Evolutionary conservation across 306 rosid species (phyloP), one percentile per base, ranked within the genome.

Genomic region (Vicia faba): DNA sequence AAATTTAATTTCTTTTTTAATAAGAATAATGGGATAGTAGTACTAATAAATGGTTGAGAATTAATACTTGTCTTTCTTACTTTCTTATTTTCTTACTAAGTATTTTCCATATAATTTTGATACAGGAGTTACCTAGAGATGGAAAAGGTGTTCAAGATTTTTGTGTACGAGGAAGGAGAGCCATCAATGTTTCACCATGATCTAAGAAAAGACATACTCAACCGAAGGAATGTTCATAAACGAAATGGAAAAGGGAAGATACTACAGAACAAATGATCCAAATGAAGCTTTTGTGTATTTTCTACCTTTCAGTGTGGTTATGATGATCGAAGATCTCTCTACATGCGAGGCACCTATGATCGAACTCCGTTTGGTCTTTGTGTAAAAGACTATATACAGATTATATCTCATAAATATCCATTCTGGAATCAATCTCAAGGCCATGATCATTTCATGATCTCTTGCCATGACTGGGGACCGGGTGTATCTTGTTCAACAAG

Each of bases 391-490:
- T 84, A 86, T 51, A 53, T 79, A n/a, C 62, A 66, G 0, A 38
- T 75, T 20, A 69, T 86, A 28, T 43, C 85, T 20, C 31, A 56
- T 5, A 86, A 61, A 49, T 41, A 86, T 67, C 85, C 82, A 7
- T 86, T 79, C 18, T 84, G 92, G 92, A 86, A 86, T 55, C 66
- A 78, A 43, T 82, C 82, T 46, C 66, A 63, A 5, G 89, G 92
- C 39, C 40, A 74, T 62, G 89, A 86, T 57, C 92, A 84, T 67
- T 80, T 79, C 80, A 86, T 86, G 86, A 82, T 86, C 55, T 79
- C 92, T 35, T 83, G 88, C 75, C 88, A 86, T 43, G 88, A 86
- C 19, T 83, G 83, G 87, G 88, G 79, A 14, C 91, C 91, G 1
- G 0, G 0, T 1, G 72, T 76, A 49, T 71, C 91, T 72, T 86